Base-by-base conservation (phyloP, 2,329 filamentous ascomycete genomes). In the Penicillium sp. region DNA sequence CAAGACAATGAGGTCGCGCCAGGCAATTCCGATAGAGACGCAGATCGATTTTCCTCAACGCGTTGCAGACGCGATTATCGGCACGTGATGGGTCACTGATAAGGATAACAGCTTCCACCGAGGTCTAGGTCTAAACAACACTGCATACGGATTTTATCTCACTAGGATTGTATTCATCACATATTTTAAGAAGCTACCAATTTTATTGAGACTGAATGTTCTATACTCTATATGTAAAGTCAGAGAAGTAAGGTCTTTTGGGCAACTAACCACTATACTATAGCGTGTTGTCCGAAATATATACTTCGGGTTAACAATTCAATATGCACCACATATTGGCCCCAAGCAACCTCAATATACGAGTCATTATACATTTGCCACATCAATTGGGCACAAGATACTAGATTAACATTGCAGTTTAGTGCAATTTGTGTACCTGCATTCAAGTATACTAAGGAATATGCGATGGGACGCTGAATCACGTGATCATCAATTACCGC, bases 401-500 rank as follows among this genome's bases (percentile, higher is more conserved):
- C 4, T 18, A n/a, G 10, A n/a, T 18, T 5, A 18, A n/a, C 2
- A 41, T 8, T 16, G 5, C 16, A 34, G 5, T 27, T 4, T 48
- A 47, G 21, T 29, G 8, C 34, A 32, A 41, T 35, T 27, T 40
- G 12, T 4, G 4, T 31, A 41, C 44, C 8, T 31, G 21, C 5
- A n/a, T 38, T 31, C 16, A 32, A 46, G 23, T 18, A 16, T 38
- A 31, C 18, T 7, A 35, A 39, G 10, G 16, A 18, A 34, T n/a
- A 49, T 29, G 29, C 35, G 29, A 46, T 41, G 29, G 3, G 16
- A 47, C 4, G 16, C 12, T 1, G 6, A n/a, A 25, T 46, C 61
- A 64, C 61, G 60, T 64, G 61, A 63, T 31, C 34, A 2, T 29
- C 13, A 25, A 52, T 52, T 32, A 35, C 57, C 58, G 54, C 52